Conservation (phyloP, 768 basidiomycete species). For the Tephrocybe sp. region DNA sequence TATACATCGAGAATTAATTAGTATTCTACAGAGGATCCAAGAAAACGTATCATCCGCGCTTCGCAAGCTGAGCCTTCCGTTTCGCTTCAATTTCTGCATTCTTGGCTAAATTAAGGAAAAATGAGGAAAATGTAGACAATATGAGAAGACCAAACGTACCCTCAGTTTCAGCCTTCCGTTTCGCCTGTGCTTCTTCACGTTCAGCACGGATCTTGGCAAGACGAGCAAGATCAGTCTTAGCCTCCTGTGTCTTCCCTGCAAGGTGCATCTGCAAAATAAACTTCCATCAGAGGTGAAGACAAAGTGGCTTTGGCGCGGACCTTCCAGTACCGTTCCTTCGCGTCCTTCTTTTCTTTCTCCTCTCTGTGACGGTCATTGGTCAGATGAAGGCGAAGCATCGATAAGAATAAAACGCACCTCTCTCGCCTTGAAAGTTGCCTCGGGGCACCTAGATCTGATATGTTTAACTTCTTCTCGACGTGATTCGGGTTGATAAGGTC, state of each 20-base stretch:
- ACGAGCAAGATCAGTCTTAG: slow-evolving; percentile 83
- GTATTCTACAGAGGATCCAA: neutral
- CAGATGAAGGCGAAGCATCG: neutral
- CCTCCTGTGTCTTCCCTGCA: slow-evolving; percentile 87
- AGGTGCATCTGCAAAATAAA: slow-evolving; percentile 51
- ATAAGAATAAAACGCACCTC: slow-evolving; percentile 37
- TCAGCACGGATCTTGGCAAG: slow-evolving; percentile 84
- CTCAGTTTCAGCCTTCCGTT: slow-evolving; percentile 85
- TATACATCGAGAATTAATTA: neutral
- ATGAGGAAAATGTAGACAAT: no score
- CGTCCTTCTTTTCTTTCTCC: slow-evolving; percentile 88
- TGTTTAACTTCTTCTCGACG: slow-evolving; percentile 68
- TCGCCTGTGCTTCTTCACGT: slow-evolving; percentile 83
- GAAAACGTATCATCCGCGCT: slow-evolving; percentile 7
- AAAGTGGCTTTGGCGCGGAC: slow-evolving; percentile 28
- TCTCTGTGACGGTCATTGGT: slow-evolving; percentile 50
- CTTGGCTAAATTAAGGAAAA: slow-evolving; percentile 45
- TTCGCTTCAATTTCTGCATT: slow-evolving; percentile 62
- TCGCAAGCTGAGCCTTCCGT: slow-evolving; percentile 40
- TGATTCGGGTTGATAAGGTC: slow-evolving; percentile 81
- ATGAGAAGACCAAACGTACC: no score
- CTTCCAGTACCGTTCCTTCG: slow-evolving; percentile 87
- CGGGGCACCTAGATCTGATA: slow-evolving; percentile 68
- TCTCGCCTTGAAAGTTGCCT: slow-evolving; percentile 63
- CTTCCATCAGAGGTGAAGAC: neutral